Conservation (phyloP, 139 green algal genomes). For the Coccomyxa sp. region DNA sequence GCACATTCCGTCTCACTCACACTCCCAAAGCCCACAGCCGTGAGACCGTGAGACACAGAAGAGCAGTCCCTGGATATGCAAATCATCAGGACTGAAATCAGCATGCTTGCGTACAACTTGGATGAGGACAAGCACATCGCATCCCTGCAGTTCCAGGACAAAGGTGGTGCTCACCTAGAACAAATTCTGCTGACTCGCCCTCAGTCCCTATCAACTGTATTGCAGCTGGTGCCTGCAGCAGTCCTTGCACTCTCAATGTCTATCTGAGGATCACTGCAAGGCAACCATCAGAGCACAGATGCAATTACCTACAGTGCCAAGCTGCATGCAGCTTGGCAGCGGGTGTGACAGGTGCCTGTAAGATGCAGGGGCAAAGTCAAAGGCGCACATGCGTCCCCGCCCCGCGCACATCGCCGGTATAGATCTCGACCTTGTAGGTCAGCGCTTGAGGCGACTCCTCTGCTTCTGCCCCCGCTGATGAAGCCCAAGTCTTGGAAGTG, state of each 20-base stretch:
- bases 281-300: not conserved
- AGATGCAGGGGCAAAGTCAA: not conserved
- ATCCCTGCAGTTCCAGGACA: too few species aligned
- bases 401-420: constrained; percentile 78
- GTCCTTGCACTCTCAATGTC: not conserved
- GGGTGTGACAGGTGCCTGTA: not conserved
- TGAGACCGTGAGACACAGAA: not conserved
- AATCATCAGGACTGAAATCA: not conserved
- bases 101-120: not conserved
- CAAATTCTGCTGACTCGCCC: constrained; percentile 29
- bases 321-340: not conserved
- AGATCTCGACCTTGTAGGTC: constrained; percentile 40
- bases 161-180: constrained; percentile 25
- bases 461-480: not conserved
- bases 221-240: constrained; percentile 18
- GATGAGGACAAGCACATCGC: too few species aligned
- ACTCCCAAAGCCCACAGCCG: not conserved
- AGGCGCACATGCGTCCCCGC: constrained; percentile 52
- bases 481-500: too few species aligned
- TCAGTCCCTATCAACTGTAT: constrained; percentile 21
- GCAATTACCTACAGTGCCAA: not conserved
- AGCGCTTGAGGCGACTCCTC: not conserved
- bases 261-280: not conserved
- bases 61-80: not conserved
- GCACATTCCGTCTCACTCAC: constrained; percentile 12